These are phyloP conservation scores for Nakazawaea populi DNA, from an alignment of 805 yeast genomes.

Conservation along the genomic window DNA sequence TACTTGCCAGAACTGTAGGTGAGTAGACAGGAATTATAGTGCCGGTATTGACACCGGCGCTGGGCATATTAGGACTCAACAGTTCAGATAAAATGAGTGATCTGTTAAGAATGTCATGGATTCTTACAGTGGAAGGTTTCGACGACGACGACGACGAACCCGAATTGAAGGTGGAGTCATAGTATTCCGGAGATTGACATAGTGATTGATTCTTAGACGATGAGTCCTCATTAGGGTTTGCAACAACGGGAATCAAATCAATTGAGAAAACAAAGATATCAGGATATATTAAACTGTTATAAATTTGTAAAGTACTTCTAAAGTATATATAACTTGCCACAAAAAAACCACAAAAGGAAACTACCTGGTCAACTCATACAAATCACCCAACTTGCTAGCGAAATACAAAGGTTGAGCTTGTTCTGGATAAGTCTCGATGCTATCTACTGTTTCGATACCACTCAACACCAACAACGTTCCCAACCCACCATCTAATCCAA, in stretches of 20 bases:
- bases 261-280: too few species aligned
- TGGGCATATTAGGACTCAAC: slow-evolving; percentile 2
- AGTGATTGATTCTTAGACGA: neutral
- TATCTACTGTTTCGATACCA: slow-evolving; percentile 80
- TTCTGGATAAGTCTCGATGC: slow-evolving; percentile 36
- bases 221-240: slow-evolving; percentile 4
- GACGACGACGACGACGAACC: slow-evolving; percentile 8
- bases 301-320: slow-evolving; percentile 2
- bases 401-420: slow-evolving; percentile 56
- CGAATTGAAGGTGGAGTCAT: neutral
- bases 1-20: neutral
- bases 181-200: neutral
- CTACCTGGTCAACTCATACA: slow-evolving; percentile 42
- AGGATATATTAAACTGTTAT: too few species aligned
- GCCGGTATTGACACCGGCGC: neutral
- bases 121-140: neutral
- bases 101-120: neutral
- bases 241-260: neutral
- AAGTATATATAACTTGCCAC: neutral
- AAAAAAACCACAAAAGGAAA: too few species aligned
- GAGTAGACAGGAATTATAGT: neutral
- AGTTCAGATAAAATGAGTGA: slow-evolving; percentile 5
- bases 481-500: slow-evolving; percentile 83
- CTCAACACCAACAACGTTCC: slow-evolving; percentile 84
- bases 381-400: slow-evolving; percentile 70